Evolutionary conservation across 805 yeast genomes (phyloP).

Genomic region (Candida krabiensis): DNA sequence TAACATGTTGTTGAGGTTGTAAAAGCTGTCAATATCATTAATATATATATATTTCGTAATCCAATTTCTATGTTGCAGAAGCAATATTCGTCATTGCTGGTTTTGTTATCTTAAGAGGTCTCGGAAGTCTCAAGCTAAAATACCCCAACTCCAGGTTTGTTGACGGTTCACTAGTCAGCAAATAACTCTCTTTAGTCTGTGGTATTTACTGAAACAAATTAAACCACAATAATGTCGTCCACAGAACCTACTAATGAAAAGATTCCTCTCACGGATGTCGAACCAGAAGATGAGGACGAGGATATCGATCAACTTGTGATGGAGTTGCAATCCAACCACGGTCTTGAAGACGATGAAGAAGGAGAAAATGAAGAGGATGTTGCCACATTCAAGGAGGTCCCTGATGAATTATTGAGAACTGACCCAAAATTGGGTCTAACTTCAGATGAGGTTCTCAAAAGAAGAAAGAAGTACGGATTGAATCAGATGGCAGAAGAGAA

Average conservation of each 20-base stretch:
- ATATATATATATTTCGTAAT: too few species aligned
- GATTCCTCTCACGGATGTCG: conserved; percentile 37
- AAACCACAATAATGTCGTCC: conserved; percentile 15
- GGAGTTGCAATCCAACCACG: conserved; percentile 74
- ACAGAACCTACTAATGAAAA: conserved; percentile 28
- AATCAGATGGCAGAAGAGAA: conserved; percentile 90
- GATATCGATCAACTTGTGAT: conserved; percentile 72
- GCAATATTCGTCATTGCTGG: too few species aligned
- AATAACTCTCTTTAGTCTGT: not conserved
- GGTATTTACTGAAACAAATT: too few species aligned
- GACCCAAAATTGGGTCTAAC: conserved; percentile 77
- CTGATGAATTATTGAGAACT: conserved; percentile 83
- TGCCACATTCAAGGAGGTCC: conserved; percentile 71
- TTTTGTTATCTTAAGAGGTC: too few species aligned
- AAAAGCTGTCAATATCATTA: too few species aligned
- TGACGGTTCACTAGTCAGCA: not conserved
- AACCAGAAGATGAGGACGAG: conserved; percentile 64
- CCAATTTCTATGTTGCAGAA: too few species aligned
- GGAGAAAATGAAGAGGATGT: conserved; percentile 52
- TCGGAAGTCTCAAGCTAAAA: too few species aligned
- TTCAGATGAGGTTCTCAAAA: conserved; percentile 71
- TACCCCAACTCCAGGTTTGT: not conserved
- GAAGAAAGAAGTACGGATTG: conserved; percentile 89
- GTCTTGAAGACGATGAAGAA: conserved; percentile 45
- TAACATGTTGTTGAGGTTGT: too few species aligned